Evolutionary conservation across 2,329 filamentous ascomycete genomes (phyloP).

Genomic region (Neofusicoccum sp.): DNA sequence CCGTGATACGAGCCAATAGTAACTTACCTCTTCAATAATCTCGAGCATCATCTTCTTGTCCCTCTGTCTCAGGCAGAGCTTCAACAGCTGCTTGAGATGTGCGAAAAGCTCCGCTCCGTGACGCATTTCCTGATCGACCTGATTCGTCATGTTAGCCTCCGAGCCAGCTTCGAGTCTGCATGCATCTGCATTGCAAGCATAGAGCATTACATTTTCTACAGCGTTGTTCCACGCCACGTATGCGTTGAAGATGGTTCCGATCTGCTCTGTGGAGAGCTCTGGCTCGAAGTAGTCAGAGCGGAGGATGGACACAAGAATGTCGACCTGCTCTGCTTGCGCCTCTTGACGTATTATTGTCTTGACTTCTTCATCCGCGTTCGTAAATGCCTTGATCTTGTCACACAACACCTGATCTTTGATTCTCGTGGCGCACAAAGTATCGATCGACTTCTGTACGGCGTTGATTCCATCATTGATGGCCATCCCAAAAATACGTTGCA

Average conservation of each 20-base stretch:
- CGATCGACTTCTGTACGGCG: constrained; percentile 83
- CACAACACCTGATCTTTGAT: constrained; percentile 81
- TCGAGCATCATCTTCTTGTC: constrained; percentile 98
- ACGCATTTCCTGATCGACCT: constrained; percentile 80
- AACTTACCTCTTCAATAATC: constrained; percentile 77
- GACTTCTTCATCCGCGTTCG: constrained; percentile 71
- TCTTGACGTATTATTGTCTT: constrained; percentile 76
- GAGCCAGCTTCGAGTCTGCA: background rate
- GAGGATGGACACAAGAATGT: constrained; percentile 83
- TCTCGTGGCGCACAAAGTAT: constrained; percentile 68
- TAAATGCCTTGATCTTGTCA: constrained; percentile 79
- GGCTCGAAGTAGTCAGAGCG: constrained; percentile 77
- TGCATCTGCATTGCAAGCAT: background rate
- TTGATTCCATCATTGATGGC: constrained; percentile 89
- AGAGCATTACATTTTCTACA: constrained; percentile 68
- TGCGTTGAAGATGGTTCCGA: constrained; percentile 85
- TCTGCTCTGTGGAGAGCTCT: constrained; percentile 71
- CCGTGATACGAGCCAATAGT: background rate
- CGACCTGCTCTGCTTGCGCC: constrained; percentile 72
- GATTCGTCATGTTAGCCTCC: constrained; percentile 28
- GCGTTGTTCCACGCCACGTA: constrained; percentile 96
- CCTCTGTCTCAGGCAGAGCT: constrained; percentile 84
- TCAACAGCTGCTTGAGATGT: constrained; percentile 90
- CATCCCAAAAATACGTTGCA: constrained; percentile 93
- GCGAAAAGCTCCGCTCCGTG: constrained; percentile 91